Evolutionary conservation across 352 stramenopile species (phyloP).

Genomic region (Globisporangium parvum): DNA sequence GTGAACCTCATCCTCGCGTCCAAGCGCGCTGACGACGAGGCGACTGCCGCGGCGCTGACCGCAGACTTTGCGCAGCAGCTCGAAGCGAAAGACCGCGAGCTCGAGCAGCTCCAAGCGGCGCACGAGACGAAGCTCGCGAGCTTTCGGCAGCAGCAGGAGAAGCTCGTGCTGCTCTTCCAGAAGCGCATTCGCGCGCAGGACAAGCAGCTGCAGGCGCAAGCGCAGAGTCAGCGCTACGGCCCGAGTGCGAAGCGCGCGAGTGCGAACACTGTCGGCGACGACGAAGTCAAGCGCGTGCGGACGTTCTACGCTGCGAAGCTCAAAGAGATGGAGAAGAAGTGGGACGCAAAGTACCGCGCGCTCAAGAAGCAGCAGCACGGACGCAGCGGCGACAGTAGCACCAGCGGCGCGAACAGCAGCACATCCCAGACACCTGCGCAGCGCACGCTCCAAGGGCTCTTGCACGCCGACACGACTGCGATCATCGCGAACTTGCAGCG

Average conservation of each 20-base stretch:
- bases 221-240: slow-evolving; percentile 7
- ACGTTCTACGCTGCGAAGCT: slow-evolving; percentile 75
- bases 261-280: slow-evolving; percentile 16
- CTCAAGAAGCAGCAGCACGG: slow-evolving; percentile 49
- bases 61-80: slow-evolving; percentile 35
- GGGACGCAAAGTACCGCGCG: slow-evolving; percentile 57
- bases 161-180: slow-evolving; percentile 62
- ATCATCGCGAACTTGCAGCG: slow-evolving; percentile 36
- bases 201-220: slow-evolving; percentile 30
- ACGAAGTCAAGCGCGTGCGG: slow-evolving; percentile 46
- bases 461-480: slow-evolving; percentile 27
- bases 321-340: slow-evolving; percentile 70
- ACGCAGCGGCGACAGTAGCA: too few species aligned
- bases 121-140: slow-evolving; percentile 55
- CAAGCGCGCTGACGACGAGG: slow-evolving; percentile 60
- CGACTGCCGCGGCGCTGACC: slow-evolving; percentile 31
- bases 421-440: background rate
- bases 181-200: slow-evolving; percentile 52
- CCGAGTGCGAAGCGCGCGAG: background rate
- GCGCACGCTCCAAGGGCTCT: slow-evolving; percentile 15
- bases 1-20: slow-evolving; percentile 73
- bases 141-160: slow-evolving; percentile 80
- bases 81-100: slow-evolving; percentile 30
- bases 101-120: slow-evolving; percentile 39
- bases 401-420: too few species aligned